A percentile compares a stretch with the other conserved stretches of the same genome.
These are phyloP conservation scores for Gracilaria domingensis DNA, from an alignment of 23 red algal species.

Conservation along the genomic window DNA sequence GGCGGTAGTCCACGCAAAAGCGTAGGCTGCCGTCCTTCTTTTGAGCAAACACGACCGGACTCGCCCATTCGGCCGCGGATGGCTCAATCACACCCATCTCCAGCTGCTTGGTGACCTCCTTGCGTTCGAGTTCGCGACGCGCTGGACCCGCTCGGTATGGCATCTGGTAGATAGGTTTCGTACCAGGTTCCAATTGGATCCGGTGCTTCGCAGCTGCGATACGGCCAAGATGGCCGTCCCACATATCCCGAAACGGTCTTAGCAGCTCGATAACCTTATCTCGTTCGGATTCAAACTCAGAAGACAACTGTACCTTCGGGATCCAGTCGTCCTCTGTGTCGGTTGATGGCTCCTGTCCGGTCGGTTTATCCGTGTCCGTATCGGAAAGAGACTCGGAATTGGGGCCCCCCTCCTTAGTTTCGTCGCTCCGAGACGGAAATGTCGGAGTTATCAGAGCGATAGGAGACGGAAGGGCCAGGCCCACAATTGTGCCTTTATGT, in stretches of 20 bases:
- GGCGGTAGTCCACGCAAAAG: constrained; percentile 5
- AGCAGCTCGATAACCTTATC: not conserved
- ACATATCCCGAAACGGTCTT: too few relatives aligned
- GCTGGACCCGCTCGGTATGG: too few relatives aligned
- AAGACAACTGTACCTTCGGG: not conserved
- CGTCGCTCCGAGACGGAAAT: not conserved
- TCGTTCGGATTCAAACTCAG: not conserved
- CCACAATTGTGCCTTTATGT: too few relatives aligned
- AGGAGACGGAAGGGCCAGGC: not conserved
- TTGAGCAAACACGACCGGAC: not conserved
- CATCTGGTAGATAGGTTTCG: too few relatives aligned
- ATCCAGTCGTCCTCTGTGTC: constrained; percentile 5
- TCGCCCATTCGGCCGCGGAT: not conserved
- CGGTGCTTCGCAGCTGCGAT: too few relatives aligned
- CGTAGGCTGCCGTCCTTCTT: not conserved
- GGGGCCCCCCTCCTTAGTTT: constrained; percentile 1
- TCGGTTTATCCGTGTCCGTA: not conserved
- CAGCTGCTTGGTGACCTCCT: not conserved
- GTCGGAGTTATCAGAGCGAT: not conserved
- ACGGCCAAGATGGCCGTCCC: too few relatives aligned
- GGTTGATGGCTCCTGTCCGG: not conserved
- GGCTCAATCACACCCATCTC: not conserved
- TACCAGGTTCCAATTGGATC: too few relatives aligned
- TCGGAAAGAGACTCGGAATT: not conserved
- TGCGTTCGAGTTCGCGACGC: too few relatives aligned